Base-by-base conservation (phyloP, 164 flowering plant genomes). In the Chimonanthus salicifolius region DNA sequence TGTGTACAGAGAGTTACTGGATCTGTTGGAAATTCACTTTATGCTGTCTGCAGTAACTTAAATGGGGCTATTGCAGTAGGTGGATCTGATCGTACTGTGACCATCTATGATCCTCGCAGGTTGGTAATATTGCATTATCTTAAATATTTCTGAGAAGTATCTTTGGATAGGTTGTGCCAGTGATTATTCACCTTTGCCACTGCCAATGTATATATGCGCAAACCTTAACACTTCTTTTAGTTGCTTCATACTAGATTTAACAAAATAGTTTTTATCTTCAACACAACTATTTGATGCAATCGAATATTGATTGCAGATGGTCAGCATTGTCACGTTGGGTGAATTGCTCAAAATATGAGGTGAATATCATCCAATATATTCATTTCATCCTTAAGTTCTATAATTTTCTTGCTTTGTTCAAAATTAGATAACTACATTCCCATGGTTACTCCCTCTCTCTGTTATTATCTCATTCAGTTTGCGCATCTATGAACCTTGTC, bases 81-180 rank as follows among this genome's bases (percentile, higher is more conserved):
- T 80, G 98, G 98, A 74, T 86, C 91, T 71, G 97, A 93, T 78
- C 94, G 94, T 49, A 86, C 90, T 75, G 88, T 91, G 63, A 84
- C 94, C 44, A 77, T 91, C 62, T 91, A 91, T 83, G 98, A 93
- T 80, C 92, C 93, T 82, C 92, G 98, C 80, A 91, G 92, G 97
- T 93, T 72, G 18, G 78, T 78, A 20, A 20, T 46, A 46, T 10
- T 47, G 60, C 60, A 54, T 2, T 15, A 54, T 2, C 5, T 11
- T 54, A 54, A 11, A 54, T n/a, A 11, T 2, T 3, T 13, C 5
- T 54, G 15, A 54, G 11, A 10, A 15, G 5, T 54, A 54, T 54
- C 5, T 54, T 13, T 54, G 5, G 13, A 51, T 51, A 33, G 58
- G 58, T 51, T 54, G 60, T 13, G 60, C 11, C 11, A 11, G 3